Evolutionary conservation across 2,329 filamentous ascomycete species (phyloP).

Genomic region (Fonsecaea erecta): DNA sequence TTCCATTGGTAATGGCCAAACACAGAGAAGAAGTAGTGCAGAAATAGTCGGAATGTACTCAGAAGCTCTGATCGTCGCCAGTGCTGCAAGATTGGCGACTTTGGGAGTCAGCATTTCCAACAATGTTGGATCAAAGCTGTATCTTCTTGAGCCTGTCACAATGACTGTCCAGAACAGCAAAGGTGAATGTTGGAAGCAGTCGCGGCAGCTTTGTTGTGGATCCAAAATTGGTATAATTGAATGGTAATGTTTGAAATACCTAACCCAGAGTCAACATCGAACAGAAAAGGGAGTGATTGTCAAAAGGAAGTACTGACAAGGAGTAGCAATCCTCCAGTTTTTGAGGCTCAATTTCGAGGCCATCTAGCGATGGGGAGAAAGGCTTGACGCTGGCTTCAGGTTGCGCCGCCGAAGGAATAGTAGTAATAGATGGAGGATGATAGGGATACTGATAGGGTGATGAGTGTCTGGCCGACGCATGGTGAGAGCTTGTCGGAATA

Average conservation of each 20-base stretch:
- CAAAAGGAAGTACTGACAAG: not conserved
- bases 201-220: not conserved
- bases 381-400: not conserved
- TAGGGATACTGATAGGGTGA: not conserved
- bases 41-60: conserved; percentile 18
- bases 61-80: not conserved
- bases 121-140: conserved; percentile 13
- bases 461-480: not conserved
- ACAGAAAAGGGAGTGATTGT: not conserved
- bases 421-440: not conserved
- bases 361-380: not conserved
- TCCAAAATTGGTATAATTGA: conserved; percentile 15
- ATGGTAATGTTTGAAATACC: conserved; percentile 22
- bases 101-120: conserved; percentile 1
- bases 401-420: not conserved
- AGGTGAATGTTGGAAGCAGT: conserved; percentile 6
- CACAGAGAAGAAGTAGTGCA: conserved; percentile 20
- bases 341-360: conserved; percentile 1
- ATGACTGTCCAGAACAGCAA: conserved; percentile 19
- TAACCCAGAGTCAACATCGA: not conserved
- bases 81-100: conserved; percentile 3
- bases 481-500: not conserved
- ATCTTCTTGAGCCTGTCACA: conserved; percentile 20
- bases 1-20: conserved; percentile 22
- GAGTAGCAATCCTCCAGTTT: conserved; percentile 16